Base-by-base conservation (phyloP, 2,329 filamentous ascomycete genomes). In the Trichophyton benhamiae region DNA sequence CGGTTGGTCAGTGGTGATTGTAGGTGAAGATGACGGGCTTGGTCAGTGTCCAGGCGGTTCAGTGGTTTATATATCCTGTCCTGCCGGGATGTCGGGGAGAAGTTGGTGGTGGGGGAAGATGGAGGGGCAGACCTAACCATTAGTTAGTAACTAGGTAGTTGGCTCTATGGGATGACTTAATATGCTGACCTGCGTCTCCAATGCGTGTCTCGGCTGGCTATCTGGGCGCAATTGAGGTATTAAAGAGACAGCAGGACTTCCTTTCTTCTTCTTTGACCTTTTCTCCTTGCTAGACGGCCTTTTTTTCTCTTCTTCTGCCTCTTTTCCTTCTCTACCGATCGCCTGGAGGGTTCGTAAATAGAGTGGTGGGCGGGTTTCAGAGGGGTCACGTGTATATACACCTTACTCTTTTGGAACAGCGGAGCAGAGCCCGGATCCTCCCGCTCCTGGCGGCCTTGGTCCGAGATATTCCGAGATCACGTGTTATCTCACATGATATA, bases 1-100 rank as follows among this genome's bases (percentile, higher is more conserved):
- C 65, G 61, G 11, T 13, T 38, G 58, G 27, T 30, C 27, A 62
- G 62, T 63, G 57, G 30, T 30, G 30, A 25, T 22, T 33, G 53
- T 25, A 48, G 27, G 13, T 44, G 57, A 62, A 52, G 25, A 59
- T 48, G 46, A 17, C 25, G 46, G 17, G n/a, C 13, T 22, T 42
- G 44, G 13, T 6, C 33, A n/a, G 15, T 55, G 52, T 55, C 52
- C 27, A 9, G 13, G 27, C 15, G 15, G 33, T 38, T 38, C 13
- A 38, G 33, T 38, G 52, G 52, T n/a, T 55, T 55, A 55, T 55
- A 55, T 33, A 36, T 38, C 9, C 15, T 25, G 46, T 27, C 46
- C 13, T 25, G 46, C 22, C 20, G 22, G 30, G 52, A 27, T 55
- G 49, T 5, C 22, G 20, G 46, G 11, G 49, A 53, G 8, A 30